Base-by-base conservation (phyloP, 495 filamentous ascomycete species). In the Articulospora tetracladia region DNA sequence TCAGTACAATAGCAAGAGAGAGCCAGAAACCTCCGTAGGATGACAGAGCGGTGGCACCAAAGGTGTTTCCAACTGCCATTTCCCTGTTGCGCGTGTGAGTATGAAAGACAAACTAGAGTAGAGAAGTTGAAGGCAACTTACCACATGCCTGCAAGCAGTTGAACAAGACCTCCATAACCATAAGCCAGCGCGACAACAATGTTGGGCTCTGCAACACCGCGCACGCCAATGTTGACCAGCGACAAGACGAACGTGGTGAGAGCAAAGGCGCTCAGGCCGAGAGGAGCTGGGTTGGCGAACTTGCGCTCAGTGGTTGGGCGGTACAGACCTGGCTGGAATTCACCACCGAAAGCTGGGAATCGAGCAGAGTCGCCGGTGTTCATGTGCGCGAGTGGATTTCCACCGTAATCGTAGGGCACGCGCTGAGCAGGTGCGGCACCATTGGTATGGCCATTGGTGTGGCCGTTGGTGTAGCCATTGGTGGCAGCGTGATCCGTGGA, bases 11-110 rank as follows among this genome's bases (percentile, higher is more conserved):
- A 66, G 82, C 94, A 70, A 89, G 93, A 26, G 91, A 82, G 67
- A 98, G 79, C 94, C 94, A 98, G 86, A 98, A 98, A 65, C 93
- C 94, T 65, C 94, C 94, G 73, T 93, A 98, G 6, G 94, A 98
- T 11, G 92, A 94, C 63, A 98, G 83, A 53, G 94, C 94, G 54
- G 93, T 98, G 57, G 93, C 94, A 86, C 92, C 94, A 62, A 98
- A 98, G 44, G 94, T 97, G 84, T 95, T 97, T 61, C 93, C 94
- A 10, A 95, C 85, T 57, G 93, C 94, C 92, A 97, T 96, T 83
- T 97, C 94, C 94, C 92, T 97, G 63, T 15, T 26, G 25, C 15
- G 24, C 32, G 15, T 30, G 47, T 60, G 24, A 60, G 51, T 30
- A 26, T 32, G 12, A 25, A 28, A 26, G 24, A 17, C 36, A 1